Percentiles rank a stretch among this genome's conserved stretches.
These are phyloP conservation scores for Fusarium euwallaceae DNA, from an alignment of 2,329 filamentous ascomycete species.

Conservation along the genomic window DNA sequence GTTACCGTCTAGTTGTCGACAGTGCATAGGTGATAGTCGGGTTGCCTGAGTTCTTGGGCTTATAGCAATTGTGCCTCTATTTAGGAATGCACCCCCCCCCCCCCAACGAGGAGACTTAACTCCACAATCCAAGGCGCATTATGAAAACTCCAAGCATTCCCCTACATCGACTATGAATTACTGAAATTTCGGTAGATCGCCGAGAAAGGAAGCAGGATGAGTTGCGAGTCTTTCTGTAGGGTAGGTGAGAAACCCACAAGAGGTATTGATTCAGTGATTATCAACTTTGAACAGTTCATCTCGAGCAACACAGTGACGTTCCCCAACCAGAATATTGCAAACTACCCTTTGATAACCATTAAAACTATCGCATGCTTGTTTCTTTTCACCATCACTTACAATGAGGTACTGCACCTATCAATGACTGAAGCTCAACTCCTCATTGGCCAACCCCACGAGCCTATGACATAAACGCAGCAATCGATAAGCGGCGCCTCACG, in stretches of 20 bases:
- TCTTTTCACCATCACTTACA: neutral
- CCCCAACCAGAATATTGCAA: neutral
- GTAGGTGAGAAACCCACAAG: neutral
- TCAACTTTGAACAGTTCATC: neutral
- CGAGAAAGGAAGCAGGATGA: neutral
- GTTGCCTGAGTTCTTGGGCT: neutral
- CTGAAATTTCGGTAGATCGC: too few relatives aligned
- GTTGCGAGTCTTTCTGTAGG: neutral
- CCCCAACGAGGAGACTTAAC: neutral
- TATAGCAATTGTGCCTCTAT: neutral
- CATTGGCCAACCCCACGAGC: neutral
- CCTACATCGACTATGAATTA: neutral
- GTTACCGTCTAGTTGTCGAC: neutral
- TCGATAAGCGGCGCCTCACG: constrained; percentile 33
- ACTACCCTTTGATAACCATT: neutral
- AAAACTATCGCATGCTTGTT: neutral
- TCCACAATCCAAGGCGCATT: too few relatives aligned
- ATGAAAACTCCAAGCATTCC: too few relatives aligned
- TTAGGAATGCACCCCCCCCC: neutral
- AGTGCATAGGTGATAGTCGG: neutral
- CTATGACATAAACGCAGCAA: neutral
- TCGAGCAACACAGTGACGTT: neutral
- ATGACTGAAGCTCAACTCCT: neutral
- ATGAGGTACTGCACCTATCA: neutral
- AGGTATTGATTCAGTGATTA: neutral